Evolutionary conservation across 2,329 filamentous ascomycete genomes (phyloP).

Genomic region (Fusarium euwallaceae): DNA sequence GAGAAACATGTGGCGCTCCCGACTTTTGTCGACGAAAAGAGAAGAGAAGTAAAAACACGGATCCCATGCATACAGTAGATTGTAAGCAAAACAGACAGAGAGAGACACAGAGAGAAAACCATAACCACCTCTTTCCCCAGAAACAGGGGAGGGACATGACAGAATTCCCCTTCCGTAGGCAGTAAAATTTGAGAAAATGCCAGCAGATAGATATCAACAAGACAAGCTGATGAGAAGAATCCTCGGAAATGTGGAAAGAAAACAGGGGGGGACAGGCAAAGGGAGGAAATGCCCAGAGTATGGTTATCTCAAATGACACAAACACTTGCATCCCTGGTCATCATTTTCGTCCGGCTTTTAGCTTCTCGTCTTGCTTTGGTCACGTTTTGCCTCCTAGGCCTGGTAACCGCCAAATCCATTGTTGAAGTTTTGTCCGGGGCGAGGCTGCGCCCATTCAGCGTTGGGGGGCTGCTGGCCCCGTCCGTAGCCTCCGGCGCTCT

Average conservation of each 20-base stretch:
- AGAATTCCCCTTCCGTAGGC: slow-evolving; percentile 32
- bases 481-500: slow-evolving; percentile 87
- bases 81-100: slow-evolving; percentile 48
- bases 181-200: slow-evolving; percentile 34
- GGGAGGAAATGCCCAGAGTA: slow-evolving; percentile 29
- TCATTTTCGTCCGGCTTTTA: slow-evolving; percentile 40
- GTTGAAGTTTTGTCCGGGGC: slow-evolving; percentile 67
- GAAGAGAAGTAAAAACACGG: slow-evolving; percentile 45
- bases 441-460: slow-evolving; percentile 67
- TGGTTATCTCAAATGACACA: slow-evolving; percentile 42
- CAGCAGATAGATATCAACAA: slow-evolving; percentile 40
- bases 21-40: slow-evolving; percentile 45
- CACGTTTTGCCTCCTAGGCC: slow-evolving; percentile 58
- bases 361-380: slow-evolving; percentile 41
- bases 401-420: slow-evolving; percentile 75
- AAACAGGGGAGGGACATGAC: slow-evolving; percentile 36
- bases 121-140: slow-evolving; percentile 29
- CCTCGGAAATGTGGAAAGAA: slow-evolving; percentile 39
- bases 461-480: slow-evolving; percentile 76
- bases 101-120: slow-evolving; percentile 24
- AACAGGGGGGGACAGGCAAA: slow-evolving; percentile 40
- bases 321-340: slow-evolving; percentile 38
- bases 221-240: slow-evolving; percentile 39
- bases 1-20: slow-evolving; percentile 43
- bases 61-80: slow-evolving; percentile 41